Evolutionary conservation across 257 asterid species (phyloP).

Genomic region (Handroanthus guayacan): DNA sequence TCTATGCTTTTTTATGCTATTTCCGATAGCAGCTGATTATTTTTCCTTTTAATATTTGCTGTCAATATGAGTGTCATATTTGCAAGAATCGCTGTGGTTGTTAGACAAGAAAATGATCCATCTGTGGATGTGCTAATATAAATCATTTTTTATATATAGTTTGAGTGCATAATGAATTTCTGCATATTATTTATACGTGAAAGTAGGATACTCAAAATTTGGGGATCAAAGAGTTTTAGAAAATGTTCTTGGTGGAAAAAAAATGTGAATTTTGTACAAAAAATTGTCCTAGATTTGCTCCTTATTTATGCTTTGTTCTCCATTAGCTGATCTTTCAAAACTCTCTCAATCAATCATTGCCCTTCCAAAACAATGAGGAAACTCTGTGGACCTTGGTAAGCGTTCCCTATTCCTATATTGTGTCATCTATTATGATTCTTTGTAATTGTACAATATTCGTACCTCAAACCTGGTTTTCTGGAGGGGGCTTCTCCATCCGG

Average conservation of each 20-base stretch:
- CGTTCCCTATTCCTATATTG: neutral
- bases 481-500: constrained; percentile 2
- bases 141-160: neutral
- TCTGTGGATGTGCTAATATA: constrained; percentile 13
- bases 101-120: neutral
- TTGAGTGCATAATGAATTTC: neutral
- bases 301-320: constrained; percentile 2
- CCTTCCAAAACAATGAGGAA: neutral
- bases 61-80: constrained; percentile 6
- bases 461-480: neutral
- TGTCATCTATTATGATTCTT: constrained; percentile 8
- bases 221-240: too few species aligned
- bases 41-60: constrained; percentile 8
- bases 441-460: constrained; percentile 1
- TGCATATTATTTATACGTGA: neutral
- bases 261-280: neutral
- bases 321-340: constrained; percentile 16
- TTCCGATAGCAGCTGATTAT: constrained; percentile 15
- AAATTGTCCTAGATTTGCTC: constrained; percentile 17
- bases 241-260: too few species aligned
- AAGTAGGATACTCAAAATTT: too few species aligned
- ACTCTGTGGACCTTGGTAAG: neutral
- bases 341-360: neutral
- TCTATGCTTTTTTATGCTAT: constrained; percentile 12
- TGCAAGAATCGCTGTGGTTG: constrained; percentile 15